These are phyloP conservation scores for Tricladium varicosporioides DNA, from an alignment of 2,329 filamentous ascomycete species.

Conservation along the genomic window DNA sequence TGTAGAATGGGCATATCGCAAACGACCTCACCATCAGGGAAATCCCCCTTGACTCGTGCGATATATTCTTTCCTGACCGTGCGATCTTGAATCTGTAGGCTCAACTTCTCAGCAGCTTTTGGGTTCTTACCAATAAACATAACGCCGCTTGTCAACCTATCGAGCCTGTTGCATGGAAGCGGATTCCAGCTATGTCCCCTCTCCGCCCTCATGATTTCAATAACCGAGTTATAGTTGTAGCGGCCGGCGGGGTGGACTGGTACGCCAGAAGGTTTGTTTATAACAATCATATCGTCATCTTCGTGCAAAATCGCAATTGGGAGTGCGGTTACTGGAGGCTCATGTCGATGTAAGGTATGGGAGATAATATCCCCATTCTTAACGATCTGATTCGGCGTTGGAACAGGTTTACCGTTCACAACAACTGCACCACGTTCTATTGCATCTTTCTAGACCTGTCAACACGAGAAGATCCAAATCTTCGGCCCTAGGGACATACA, in stretches of 20 bases:
- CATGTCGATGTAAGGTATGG: conserved; percentile 92
- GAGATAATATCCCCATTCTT: conserved; percentile 90
- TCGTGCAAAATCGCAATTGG: conserved; percentile 84
- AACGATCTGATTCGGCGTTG: conserved; percentile 64
- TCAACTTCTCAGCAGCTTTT: conserved; percentile 74
- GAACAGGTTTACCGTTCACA: conserved; percentile 72
- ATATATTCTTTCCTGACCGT: conserved; percentile 95
- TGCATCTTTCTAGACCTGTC: conserved; percentile 57
- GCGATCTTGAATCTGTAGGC: conserved; percentile 71
- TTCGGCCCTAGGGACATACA: conserved; percentile 42
- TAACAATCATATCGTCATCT: conserved; percentile 89
- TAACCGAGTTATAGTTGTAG: conserved; percentile 92
- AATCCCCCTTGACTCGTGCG: conserved; percentile 84
- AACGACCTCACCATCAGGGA: conserved; percentile 85
- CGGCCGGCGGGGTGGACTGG: conserved; percentile 93
- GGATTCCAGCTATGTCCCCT: conserved; percentile 54
- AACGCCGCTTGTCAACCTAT: conserved; percentile 89
- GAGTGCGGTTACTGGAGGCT: conserved; percentile 83
- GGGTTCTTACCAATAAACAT: conserved; percentile 96
- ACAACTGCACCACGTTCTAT: conserved; percentile 77
- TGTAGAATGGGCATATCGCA: conserved; percentile 92
- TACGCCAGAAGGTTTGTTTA: conserved; percentile 93
- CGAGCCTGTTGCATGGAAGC: conserved; percentile 84
- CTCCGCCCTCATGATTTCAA: conserved; percentile 89
- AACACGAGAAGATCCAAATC: conserved; percentile 16